Percentiles rank a stretch among this genome's conserved stretches.
phyloP scores from a whole-genome alignment of 140 eudicot species.

The Ambrosia hybrid region DNA sequence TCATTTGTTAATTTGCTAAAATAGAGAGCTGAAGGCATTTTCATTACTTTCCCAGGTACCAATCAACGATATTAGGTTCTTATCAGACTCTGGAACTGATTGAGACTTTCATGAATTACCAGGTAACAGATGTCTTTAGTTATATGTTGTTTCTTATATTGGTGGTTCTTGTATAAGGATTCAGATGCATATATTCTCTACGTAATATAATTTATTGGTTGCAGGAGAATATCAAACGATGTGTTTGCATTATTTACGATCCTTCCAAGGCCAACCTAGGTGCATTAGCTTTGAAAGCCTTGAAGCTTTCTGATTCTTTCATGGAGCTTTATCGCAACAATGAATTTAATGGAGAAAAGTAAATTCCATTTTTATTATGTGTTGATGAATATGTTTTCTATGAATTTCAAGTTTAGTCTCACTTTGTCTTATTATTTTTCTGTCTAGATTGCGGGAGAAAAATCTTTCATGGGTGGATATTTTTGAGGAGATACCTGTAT shows the following conservation, averaged over 20 bases:
- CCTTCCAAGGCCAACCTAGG: conserved; percentile 98
- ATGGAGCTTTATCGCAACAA: conserved; percentile 93
- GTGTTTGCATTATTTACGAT: conserved; percentile 96
- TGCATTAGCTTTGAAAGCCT: conserved; percentile 88
- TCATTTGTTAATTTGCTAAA: neutral
- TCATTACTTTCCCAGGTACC: conserved; percentile 59
- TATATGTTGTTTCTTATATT: neutral
- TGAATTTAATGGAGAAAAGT: conserved; percentile 94
- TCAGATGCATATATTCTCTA: neutral
- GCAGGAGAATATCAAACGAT: conserved; percentile 96
- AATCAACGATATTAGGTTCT: conserved; percentile 84
- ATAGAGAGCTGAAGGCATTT: neutral
- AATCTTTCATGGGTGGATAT: conserved; percentile 95
- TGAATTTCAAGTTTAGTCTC: conserved; percentile 8
- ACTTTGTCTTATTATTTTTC: conserved; percentile 10
- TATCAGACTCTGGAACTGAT: conserved; percentile 91
- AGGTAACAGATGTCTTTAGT: conserved; percentile 46
- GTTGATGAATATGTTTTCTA: neutral
- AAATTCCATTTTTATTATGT: conserved; percentile 13
- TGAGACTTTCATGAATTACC: conserved; percentile 98
- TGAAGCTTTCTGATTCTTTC: conserved; percentile 97
- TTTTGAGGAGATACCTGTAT: conserved; percentile 97
- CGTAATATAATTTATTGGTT: conserved; percentile 21
- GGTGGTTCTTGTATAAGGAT: neutral
- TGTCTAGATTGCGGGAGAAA: conserved; percentile 84